Evolutionary conservation across 1,284 basidiomycete genomes (phyloP).

Genomic region (Cystobasidium slooffiae): DNA sequence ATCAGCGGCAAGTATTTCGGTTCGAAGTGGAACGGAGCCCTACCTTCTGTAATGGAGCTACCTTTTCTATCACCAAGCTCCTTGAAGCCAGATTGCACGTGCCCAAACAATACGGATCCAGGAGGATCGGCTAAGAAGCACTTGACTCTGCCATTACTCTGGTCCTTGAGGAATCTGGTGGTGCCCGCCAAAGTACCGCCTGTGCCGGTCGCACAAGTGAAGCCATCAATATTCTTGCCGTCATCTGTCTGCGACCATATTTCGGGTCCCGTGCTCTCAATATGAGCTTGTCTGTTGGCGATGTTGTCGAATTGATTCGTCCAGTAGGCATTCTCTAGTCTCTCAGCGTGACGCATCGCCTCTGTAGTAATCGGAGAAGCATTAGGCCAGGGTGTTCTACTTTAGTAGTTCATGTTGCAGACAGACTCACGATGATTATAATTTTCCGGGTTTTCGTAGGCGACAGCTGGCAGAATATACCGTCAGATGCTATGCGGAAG

Average conservation of each 20-base stretch:
- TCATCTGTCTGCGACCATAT: slow-evolving; percentile 85
- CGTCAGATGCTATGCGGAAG: background rate
- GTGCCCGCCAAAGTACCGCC: slow-evolving; percentile 93
- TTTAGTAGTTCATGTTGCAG: background rate
- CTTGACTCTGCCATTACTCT: slow-evolving; percentile 77
- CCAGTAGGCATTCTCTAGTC: slow-evolving; percentile 91
- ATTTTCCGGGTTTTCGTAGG: slow-evolving; percentile 93
- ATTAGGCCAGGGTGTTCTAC: too few relatives aligned
- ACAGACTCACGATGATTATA: slow-evolving; percentile 79
- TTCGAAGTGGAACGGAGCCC: slow-evolving; percentile 58
- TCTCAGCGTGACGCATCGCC: slow-evolving; percentile 82
- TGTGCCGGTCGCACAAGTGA: slow-evolving; percentile 92
- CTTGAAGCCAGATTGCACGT: slow-evolving; percentile 75
- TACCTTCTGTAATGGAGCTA: slow-evolving; percentile 88
- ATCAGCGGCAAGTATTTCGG: slow-evolving; percentile 53
- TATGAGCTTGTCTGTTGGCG: slow-evolving; percentile 82
- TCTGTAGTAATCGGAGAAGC: slow-evolving; percentile 55
- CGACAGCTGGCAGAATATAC: slow-evolving; percentile 68
- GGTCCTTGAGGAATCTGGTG: slow-evolving; percentile 83
- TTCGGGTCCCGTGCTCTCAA: slow-evolving; percentile 90
- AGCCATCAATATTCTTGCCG: slow-evolving; percentile 77
- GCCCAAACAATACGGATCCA: slow-evolving; percentile 87
- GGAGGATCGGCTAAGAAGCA: slow-evolving; percentile 96
- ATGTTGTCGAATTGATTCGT: slow-evolving; percentile 61
- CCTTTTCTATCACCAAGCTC: slow-evolving; percentile 78